These are phyloP conservation scores for Cyclotella cryptica DNA, from an alignment of 108 stramenopile species.

Conservation along the genomic window DNA sequence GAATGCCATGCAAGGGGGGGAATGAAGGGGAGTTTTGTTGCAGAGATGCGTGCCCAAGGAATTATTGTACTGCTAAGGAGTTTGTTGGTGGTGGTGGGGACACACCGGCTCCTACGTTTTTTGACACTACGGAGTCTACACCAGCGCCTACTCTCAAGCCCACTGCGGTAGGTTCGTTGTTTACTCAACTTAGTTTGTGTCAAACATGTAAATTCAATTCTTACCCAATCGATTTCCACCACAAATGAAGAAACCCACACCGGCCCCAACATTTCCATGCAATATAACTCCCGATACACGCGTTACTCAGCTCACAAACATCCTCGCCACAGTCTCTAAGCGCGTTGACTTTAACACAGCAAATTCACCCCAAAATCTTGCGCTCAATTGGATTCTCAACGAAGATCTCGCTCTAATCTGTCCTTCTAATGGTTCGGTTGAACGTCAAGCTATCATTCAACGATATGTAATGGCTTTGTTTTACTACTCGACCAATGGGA, in stretches of 20 bases:
- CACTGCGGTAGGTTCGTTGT: not conserved
- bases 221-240: not conserved
- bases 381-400: constrained; percentile 66
- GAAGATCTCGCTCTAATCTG: constrained; percentile 56
- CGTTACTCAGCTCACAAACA: constrained; percentile 11
- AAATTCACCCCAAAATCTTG: constrained; percentile 53
- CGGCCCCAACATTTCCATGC: constrained; percentile 24
- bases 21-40: constrained; percentile 36
- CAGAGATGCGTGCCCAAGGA: constrained; percentile 32
- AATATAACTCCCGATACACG: constrained; percentile 28
- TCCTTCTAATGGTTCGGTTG: constrained; percentile 26
- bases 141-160: constrained; percentile 12
- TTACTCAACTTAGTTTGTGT: not conserved
- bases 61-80: constrained; percentile 40
- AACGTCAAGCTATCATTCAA: constrained; percentile 29
- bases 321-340: not conserved
- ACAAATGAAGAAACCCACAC: not conserved
- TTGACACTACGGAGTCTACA: not conserved
- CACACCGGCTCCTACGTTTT: not conserved
- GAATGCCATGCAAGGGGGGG: constrained; percentile 17
- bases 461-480: constrained; percentile 34
- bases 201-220: not conserved
- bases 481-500: constrained; percentile 38
- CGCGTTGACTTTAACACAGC: not conserved
- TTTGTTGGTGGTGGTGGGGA: not conserved